These are phyloP conservation scores for Leptodermis oblonga DNA, from an alignment of 257 asterid genomes.

Conservation along the genomic window DNA sequence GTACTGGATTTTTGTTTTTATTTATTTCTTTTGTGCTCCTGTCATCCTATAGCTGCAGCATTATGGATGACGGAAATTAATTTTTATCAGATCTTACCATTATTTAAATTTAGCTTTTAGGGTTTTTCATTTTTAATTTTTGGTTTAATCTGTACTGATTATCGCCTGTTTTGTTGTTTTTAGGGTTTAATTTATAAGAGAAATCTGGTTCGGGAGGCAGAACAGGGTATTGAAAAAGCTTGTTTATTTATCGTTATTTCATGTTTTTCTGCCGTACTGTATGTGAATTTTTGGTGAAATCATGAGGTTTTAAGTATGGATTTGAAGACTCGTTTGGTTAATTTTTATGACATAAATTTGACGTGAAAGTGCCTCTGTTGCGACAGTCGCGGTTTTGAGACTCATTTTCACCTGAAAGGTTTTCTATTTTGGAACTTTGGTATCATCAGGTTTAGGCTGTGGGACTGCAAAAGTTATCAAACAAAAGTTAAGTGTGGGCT, in stretches of 20 bases:
- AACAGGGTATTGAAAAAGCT: neutral
- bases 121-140: neutral
- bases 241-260: neutral
- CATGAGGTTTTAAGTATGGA: neutral
- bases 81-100: neutral
- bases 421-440: neutral
- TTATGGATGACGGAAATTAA: neutral
- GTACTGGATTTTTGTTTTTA: neutral
- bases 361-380: neutral
- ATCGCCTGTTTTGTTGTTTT: neutral
- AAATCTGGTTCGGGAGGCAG: conserved; percentile 1
- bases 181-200: conserved; percentile 2
- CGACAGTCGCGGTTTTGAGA: neutral
- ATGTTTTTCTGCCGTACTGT: neutral
- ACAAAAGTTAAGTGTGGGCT: too few relatives aligned
- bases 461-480: neutral
- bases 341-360: neutral
- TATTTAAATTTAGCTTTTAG: neutral
- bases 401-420: neutral
- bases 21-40: neutral
- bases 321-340: neutral
- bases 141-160: neutral
- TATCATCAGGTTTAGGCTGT: too few relatives aligned
- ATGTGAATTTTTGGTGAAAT: neutral
- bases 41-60: conserved; percentile 1